Evolutionary conservation across 345 rosid species (phyloP).

Genomic region (Acer yangbiense): DNA sequence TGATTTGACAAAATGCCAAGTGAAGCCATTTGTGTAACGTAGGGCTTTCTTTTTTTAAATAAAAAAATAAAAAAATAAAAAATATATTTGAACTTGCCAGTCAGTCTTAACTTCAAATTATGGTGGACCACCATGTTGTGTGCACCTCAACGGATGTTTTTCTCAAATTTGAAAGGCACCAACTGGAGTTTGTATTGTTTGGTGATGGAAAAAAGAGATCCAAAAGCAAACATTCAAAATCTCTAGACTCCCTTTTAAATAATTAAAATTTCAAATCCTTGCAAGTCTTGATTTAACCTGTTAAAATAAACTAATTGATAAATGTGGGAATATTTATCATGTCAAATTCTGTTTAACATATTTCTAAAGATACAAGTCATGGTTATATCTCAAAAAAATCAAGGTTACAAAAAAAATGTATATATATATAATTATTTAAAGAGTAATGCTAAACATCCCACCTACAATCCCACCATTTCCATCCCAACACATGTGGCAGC

Average conservation of each 20-base stretch:
- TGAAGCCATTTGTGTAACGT: slow-evolving; percentile 11
- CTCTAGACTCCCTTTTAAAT: neutral
- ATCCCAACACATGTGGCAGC: no score
- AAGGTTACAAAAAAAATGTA: no score
- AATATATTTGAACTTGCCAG: neutral
- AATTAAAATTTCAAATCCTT: neutral
- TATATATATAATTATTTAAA: no score
- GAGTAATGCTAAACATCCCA: no score
- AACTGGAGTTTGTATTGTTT: neutral
- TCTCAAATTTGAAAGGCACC: slow-evolving; percentile 6
- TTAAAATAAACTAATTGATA: no score
- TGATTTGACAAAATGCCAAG: neutral
- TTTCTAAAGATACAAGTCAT: neutral
- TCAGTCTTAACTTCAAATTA: neutral
- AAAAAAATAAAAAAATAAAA: no score
- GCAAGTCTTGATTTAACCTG: neutral
- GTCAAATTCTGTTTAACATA: neutral
- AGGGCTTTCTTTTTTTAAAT: neutral
- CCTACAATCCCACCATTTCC: no score
- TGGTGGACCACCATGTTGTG: slow-evolving; percentile 9
- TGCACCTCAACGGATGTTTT: neutral
- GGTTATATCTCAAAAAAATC: no score
- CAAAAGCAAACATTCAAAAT: neutral
- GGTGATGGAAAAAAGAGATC: neutral
- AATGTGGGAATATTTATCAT: neutral